Percentiles rank a stretch among this genome's conserved stretches.
These are phyloP conservation scores for Phialophora expanda DNA, from an alignment of 2,329 filamentous ascomycete species.

Conservation along the genomic window DNA sequence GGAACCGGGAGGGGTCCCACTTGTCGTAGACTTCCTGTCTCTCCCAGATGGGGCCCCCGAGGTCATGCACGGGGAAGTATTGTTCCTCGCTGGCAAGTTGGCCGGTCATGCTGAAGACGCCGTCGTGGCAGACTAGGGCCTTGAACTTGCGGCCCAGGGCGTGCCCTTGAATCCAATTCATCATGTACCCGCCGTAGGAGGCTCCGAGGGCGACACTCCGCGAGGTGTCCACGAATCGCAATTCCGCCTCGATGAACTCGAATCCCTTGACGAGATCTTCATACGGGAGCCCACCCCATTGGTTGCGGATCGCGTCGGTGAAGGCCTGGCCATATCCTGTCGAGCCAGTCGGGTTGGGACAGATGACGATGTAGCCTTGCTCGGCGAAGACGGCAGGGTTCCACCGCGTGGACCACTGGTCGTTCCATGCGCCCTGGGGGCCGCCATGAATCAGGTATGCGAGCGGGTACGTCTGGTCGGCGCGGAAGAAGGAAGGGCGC, in stretches of 20 bases:
- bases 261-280: slow-evolving; percentile 62
- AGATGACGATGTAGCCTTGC: slow-evolving; percentile 65
- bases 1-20: slow-evolving; percentile 63
- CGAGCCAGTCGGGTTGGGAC: slow-evolving; percentile 65
- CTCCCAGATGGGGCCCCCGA: slow-evolving; percentile 58
- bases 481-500: slow-evolving; percentile 54
- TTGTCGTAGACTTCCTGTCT: slow-evolving; percentile 57
- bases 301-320: slow-evolving; percentile 57
- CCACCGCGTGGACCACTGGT: slow-evolving; percentile 61
- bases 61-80: slow-evolving; percentile 61
- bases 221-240: slow-evolving; percentile 59
- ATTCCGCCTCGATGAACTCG: slow-evolving; percentile 56
- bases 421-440: slow-evolving; percentile 58
- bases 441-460: slow-evolving; percentile 62
- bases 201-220: slow-evolving; percentile 61
- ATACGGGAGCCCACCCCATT: slow-evolving; percentile 62
- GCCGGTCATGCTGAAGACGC: slow-evolving; percentile 48
- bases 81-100: slow-evolving; percentile 58
- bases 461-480: slow-evolving; percentile 57
- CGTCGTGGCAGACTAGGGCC: slow-evolving; percentile 61
- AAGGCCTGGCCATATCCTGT: slow-evolving; percentile 62
- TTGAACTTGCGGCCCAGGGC: slow-evolving; percentile 62
- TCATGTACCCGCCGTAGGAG: slow-evolving; percentile 66
- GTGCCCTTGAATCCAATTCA: slow-evolving; percentile 64
- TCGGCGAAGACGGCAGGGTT: slow-evolving; percentile 64